Evolutionary conservation across 2,329 filamentous ascomycete species (phyloP), one percentile per base, ranked within the genome.

Genomic region (Xylaria sp.): DNA sequence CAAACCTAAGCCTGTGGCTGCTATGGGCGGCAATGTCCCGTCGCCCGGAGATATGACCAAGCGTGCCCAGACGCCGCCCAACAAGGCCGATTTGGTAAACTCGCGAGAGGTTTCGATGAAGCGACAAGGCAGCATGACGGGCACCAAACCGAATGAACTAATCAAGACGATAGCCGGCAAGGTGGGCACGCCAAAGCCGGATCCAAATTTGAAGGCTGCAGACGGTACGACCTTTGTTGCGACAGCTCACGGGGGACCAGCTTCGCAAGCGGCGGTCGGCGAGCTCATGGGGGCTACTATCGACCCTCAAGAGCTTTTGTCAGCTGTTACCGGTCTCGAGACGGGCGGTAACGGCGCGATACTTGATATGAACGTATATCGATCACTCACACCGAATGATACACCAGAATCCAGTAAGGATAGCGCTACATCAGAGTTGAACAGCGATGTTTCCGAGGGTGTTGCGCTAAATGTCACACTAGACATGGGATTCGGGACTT

Each of bases 321-420:
- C 79, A 31, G 75, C 76, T 17, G 78, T 87, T 17, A 77, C 79
- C 23, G 76, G 77, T 2, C 77, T 85, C 6, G 83, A 85, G 71
- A 75, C 73, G 66, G 80, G 76, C 11, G 81, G 80, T 40, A 79
- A 80, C 10, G 87, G 84, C 20, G 81, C 85, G 2, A 84, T 88
- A 63, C 82, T 82, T 13, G 86, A 90, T 69, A 83, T 86, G 75
- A 82, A 79, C 63, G 79, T 86, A 9, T 89, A 88, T 73, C 84
- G 85, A 23, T 83, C 85, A 0, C 79, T 86, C 65, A 88, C 88
- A 28, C 88, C 88, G 0, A 88, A 89, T 68, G 87, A 90, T 74
- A 90, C 89, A 7, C 89, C 88, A 0, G 88, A 90, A 72, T 90
- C 88, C 2, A 87, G 83, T 77, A 89, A 89, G 76, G 88, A 90